These are phyloP conservation scores for Aureoboletus auriporus DNA, from an alignment of 768 basidiomycete species.

Conservation along the genomic window DNA sequence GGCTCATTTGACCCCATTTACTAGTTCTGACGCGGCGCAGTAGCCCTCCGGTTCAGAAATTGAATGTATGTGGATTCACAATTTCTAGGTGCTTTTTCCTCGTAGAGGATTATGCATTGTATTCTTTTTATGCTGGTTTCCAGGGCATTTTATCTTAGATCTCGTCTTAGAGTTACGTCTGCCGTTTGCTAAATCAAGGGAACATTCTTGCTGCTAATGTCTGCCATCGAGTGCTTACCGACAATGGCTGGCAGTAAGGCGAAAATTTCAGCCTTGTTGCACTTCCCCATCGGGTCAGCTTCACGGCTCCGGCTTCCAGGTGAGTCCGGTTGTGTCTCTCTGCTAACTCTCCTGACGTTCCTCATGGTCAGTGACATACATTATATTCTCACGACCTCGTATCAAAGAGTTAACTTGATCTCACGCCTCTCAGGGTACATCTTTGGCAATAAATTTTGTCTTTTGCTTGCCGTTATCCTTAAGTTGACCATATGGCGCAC, in stretches of 20 bases:
- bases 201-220: too few species aligned
- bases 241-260: too few species aligned
- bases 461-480: background rate
- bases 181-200: too few species aligned
- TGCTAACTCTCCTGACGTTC: background rate
- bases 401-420: background rate
- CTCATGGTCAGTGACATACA: constrained; percentile 3
- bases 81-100: background rate
- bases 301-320: background rate
- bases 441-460: too few species aligned
- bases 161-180: too few species aligned
- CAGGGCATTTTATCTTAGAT: too few species aligned
- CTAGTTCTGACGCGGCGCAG: background rate
- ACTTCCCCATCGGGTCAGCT: too few species aligned
- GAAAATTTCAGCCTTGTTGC: too few species aligned
- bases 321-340: background rate
- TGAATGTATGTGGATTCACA: constrained; percentile 2
- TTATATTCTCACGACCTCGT: background rate
- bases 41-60: constrained; percentile 8
- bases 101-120: background rate
- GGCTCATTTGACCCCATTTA: too few species aligned
- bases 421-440: too few species aligned
- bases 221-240: too few species aligned
- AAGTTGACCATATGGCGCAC: background rate
- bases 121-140: background rate